phyloP scores from a whole-genome alignment of 768 basidiomycete genomes.

The Amyloporia xantha region DNA sequence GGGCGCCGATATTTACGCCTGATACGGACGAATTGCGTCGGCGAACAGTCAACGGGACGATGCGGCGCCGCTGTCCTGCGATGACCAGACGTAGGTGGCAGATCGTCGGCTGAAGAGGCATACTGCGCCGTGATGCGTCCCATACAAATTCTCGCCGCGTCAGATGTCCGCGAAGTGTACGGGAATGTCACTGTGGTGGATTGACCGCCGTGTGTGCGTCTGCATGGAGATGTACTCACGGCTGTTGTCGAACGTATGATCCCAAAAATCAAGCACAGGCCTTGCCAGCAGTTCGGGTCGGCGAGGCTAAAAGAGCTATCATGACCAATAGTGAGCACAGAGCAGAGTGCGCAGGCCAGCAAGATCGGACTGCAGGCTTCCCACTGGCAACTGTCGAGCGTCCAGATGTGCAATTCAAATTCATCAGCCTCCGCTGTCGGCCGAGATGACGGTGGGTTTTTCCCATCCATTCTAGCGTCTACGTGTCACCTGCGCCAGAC shows the following conservation, averaged over 20 bases:
- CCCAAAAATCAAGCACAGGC: not conserved
- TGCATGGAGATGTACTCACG: not conserved
- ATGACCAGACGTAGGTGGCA: not conserved
- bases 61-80: not conserved
- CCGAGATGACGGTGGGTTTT: too few species aligned
- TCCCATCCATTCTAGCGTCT: too few species aligned
- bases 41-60: not conserved
- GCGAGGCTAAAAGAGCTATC: not conserved
- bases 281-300: not conserved
- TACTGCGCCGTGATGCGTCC: not conserved
- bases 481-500: not conserved
- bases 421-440: not conserved
- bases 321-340: not conserved
- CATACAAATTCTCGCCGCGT: too few species aligned
- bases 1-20: conserved; percentile 14
- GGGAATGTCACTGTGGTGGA: too few species aligned
- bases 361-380: not conserved
- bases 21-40: conserved; percentile 6
- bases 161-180: too few species aligned
- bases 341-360: not conserved
- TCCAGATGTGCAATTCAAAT: too few species aligned
- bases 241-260: not conserved
- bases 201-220: too few species aligned
- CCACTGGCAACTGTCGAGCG: too few species aligned
- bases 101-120: not conserved